Evolutionary conservation across 2,329 filamentous ascomycete species (phyloP).

Genomic region (Colletotrichum sojae): DNA sequence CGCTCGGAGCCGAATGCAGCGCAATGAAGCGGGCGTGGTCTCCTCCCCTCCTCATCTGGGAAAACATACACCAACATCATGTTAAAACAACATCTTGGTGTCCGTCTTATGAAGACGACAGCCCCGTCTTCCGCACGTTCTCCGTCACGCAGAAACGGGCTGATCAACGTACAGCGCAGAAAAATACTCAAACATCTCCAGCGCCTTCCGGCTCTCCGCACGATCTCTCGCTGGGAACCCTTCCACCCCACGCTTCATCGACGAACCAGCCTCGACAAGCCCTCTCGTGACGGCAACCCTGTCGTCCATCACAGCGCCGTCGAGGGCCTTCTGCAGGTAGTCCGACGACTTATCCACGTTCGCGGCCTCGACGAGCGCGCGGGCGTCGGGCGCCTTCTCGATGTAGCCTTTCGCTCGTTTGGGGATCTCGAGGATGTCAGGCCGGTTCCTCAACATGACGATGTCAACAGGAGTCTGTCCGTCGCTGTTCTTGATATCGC

Average conservation of each 20-base stretch:
- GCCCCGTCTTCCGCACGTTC: no score
- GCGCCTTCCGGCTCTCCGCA: background rate
- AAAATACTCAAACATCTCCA: conserved; percentile 14
- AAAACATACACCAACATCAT: no score
- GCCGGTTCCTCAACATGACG: conserved; percentile 2
- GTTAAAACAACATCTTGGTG: no score
- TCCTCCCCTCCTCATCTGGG: no score
- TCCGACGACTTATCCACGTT: conserved; percentile 4
- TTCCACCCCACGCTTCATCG: conserved; percentile 11
- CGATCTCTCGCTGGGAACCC: background rate
- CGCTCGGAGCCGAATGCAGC: no score
- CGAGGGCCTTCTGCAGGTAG: background rate
- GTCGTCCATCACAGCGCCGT: background rate
- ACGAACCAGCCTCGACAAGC: conserved; percentile 14
- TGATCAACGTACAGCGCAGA: conserved; percentile 1
- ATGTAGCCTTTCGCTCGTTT: background rate
- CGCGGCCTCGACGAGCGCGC: conserved; percentile 13
- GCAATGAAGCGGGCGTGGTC: no score
- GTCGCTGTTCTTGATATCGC: conserved; percentile 8
- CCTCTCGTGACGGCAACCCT: conserved; percentile 1
- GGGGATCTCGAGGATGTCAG: background rate
- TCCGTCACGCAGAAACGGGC: no score
- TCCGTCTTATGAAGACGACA: no score
- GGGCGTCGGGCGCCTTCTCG: background rate
- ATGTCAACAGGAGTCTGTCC: conserved; percentile 11